Evolutionary conservation across 495 filamentous ascomycete species (phyloP).

Genomic region (Aspergillus funiculosus): DNA sequence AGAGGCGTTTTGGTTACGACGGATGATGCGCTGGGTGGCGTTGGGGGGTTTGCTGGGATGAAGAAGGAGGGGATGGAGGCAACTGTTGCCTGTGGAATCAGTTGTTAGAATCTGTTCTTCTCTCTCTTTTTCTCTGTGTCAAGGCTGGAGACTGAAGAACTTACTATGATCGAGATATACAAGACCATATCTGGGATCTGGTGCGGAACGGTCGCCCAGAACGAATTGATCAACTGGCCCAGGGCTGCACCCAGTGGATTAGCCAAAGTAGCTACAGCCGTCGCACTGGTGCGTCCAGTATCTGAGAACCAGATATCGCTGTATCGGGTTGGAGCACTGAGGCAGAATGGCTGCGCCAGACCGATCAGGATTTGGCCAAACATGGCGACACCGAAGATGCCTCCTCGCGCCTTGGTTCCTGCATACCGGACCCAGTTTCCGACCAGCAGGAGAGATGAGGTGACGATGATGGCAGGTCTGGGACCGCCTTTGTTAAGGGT

Average conservation of each 20-base stretch:
- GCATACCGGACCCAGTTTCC: constrained; percentile 95
- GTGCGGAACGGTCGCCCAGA: constrained; percentile 55
- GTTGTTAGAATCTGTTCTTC: no score
- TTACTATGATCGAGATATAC: constrained; percentile 77
- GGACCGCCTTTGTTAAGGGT: constrained; percentile 74
- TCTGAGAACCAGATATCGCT: constrained; percentile 94
- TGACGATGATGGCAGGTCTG: constrained; percentile 66
- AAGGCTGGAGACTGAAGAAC: no score
- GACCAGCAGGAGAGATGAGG: constrained; percentile 64
- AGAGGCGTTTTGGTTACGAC: constrained; percentile 46
- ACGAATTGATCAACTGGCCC: constrained; percentile 77
- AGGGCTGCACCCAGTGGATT: constrained; percentile 87
- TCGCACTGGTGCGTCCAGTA: constrained; percentile 75
- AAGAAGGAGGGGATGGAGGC: constrained; percentile 76
- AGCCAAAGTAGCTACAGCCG: constrained; percentile 74
- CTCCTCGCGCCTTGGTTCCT: constrained; percentile 56
- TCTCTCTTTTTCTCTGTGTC: no score
- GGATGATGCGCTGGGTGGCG: constrained; percentile 56
- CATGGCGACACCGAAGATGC: constrained; percentile 73
- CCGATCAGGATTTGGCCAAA: constrained; percentile 93
- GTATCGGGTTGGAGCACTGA: constrained; percentile 84
- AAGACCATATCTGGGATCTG: constrained; percentile 79
- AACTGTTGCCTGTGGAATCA: constrained; percentile 60
- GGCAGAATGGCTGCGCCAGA: constrained; percentile 85
- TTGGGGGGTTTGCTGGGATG: constrained; percentile 73